Evolutionary conservation across 176 grass and related monocot species (phyloP).

Genomic region (Zoysia japonica): DNA sequence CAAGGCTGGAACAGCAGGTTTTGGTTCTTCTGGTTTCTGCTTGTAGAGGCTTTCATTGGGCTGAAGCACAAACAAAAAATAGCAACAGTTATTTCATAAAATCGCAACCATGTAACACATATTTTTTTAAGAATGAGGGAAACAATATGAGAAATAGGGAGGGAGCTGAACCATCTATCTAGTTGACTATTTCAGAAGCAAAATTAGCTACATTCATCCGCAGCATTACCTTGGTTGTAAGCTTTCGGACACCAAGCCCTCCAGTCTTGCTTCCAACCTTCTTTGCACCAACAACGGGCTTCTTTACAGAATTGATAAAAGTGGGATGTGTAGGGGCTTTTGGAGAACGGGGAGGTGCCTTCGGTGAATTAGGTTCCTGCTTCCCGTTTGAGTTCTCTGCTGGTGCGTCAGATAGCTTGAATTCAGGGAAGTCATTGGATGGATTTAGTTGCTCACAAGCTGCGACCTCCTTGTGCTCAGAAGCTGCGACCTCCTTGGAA

Average conservation of each 20-base stretch:
- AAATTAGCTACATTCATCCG: too few species aligned
- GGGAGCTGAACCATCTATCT: too few species aligned
- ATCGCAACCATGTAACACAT: not conserved
- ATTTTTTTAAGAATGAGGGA: not conserved
- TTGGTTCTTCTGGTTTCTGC: constrained; percentile 85
- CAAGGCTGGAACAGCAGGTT: constrained; percentile 50
- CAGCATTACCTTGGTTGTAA: constrained; percentile 64
- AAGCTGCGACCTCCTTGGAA: constrained; percentile 58
- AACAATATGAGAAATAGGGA: not conserved
- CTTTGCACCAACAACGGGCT: constrained; percentile 72
- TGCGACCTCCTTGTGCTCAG: constrained; percentile 43
- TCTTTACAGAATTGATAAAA: constrained; percentile 59
- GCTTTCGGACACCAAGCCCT: constrained; percentile 79
- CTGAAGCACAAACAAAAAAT: constrained; percentile 36
- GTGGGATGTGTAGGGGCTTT: constrained; percentile 57
- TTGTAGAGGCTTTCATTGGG: constrained; percentile 81
- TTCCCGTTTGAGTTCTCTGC: constrained; percentile 60
- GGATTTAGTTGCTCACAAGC: constrained; percentile 30
- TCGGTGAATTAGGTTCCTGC: constrained; percentile 50
- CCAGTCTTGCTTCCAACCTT: constrained; percentile 72
- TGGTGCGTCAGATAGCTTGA: constrained; percentile 50
- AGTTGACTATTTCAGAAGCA: too few species aligned
- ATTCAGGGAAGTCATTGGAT: constrained; percentile 52
- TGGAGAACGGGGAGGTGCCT: constrained; percentile 49
- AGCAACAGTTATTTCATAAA: constrained; percentile 1